Evolutionary conservation across 371 early-diverging fungal species (phyloP).

Genomic region (Coemansia sp.): DNA sequence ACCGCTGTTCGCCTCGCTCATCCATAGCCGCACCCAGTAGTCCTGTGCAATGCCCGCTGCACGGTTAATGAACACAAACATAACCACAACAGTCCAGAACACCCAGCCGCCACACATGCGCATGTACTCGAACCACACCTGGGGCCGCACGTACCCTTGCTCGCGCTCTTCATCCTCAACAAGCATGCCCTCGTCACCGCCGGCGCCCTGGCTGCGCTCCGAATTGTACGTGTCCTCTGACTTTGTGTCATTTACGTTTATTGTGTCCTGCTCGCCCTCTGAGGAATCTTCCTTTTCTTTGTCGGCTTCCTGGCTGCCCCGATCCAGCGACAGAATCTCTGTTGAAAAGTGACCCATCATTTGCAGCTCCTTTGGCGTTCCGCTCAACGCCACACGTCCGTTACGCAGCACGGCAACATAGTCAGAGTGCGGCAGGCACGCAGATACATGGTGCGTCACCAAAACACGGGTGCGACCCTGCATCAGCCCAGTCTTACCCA

Average conservation of each 20-base stretch:
- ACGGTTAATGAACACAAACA: slow-evolving; percentile 22
- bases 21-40: slow-evolving; percentile 54
- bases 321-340: not conserved
- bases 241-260: slow-evolving; percentile 10
- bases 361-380: slow-evolving; percentile 29
- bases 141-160: slow-evolving; percentile 44
- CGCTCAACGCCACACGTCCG: slow-evolving; percentile 60
- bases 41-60: slow-evolving; percentile 26
- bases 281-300: not conserved
- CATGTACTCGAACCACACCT: slow-evolving; percentile 50
- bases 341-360: not conserved
- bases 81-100: slow-evolving; percentile 36
- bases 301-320: not conserved
- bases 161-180: slow-evolving; percentile 54
- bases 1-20: slow-evolving; percentile 8
- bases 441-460: slow-evolving; percentile 81
- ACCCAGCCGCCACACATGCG: slow-evolving; percentile 33
- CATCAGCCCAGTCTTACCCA: slow-evolving; percentile 61
- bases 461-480: slow-evolving; percentile 75
- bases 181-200: slow-evolving; percentile 16
- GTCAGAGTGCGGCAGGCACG: slow-evolving; percentile 69
- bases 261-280: not conserved
- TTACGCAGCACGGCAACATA: slow-evolving; percentile 71
- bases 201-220: not conserved
- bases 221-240: slow-evolving; percentile 46